Base-by-base conservation (phyloP, 2,329 filamentous ascomycete species). In the Pyricularia sp. region DNA sequence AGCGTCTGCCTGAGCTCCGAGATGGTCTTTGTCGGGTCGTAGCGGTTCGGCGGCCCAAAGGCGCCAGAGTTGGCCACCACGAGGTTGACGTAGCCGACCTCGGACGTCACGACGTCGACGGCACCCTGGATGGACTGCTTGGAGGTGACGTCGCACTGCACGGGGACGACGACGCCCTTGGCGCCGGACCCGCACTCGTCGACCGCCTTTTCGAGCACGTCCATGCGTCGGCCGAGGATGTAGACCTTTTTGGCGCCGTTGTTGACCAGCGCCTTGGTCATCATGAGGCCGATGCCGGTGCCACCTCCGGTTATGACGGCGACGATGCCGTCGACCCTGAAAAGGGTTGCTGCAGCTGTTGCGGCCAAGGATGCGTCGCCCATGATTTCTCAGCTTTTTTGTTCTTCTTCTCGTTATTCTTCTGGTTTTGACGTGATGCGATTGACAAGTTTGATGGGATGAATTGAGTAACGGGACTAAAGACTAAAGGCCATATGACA, bases 51-150 rank as follows among this genome's bases (percentile, higher is more conserved):
- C 6, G 74, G 73, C 6, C 76, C 75, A n/a, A 66, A 17, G 31
- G 88, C 83, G 6, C 90, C 90, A 1, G 89, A 88, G 73, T 86
- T 87, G 77, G 84, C 85, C 75, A 89, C 80, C 11, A 91, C 79
- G 58, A 92, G 83, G 72, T 90, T 86, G 74, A 92, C 83, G 74
- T 86, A 83, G 65, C 86, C 85, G 69, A 88, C 83, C 30, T 86
- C 85, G 26, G 78, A 76, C 3, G 82, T 78, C 68, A 92, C 78
- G 50, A 76, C 82, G 70, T 80, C 78, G 65, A 90, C 89, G 72
- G 90, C 89, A 14, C 84, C 75, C 36, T 88, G 86, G 0, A 85
- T 78, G 82, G 85, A 72, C 72, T 78, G 73, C 81, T 85, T 76
- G 69, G 76, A 78, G 0, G 77, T 78, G 20, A 82, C 79, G 68